phyloP scores from a whole-genome alignment of 2,329 filamentous ascomycete species.

The Aspergillaceae sp. region DNA sequence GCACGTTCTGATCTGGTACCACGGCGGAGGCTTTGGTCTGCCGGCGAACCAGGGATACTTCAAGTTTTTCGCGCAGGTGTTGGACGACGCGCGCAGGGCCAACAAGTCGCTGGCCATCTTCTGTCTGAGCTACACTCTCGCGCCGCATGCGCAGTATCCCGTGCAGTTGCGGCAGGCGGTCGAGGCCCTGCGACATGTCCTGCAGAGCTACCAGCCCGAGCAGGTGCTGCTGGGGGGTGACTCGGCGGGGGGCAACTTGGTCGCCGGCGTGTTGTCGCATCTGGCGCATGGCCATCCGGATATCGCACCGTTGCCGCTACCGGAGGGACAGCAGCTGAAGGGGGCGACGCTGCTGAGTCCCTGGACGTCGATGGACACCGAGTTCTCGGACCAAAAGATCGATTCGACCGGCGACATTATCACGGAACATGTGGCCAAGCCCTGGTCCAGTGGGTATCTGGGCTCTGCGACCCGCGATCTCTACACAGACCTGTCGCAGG shows the following conservation, averaged over 20 bases:
- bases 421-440: conserved; percentile 27
- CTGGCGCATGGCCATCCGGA: conserved; percentile 48
- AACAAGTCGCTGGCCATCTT: conserved; percentile 44
- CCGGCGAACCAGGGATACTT: conserved; percentile 42
- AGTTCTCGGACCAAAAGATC: conserved; percentile 33
- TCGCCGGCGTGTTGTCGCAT: conserved; percentile 32
- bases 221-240: conserved; percentile 37
- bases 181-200: conserved; percentile 32
- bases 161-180: conserved; percentile 37
- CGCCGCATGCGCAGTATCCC: conserved; percentile 38
- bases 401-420: conserved; percentile 48
- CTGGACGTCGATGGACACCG: conserved; percentile 47
- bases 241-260: conserved; percentile 38
- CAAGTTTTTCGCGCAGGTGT: conserved; percentile 40
- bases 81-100: conserved; percentile 30
- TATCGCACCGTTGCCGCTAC: conserved; percentile 36
- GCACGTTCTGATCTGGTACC: conserved; percentile 33
- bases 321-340: conserved; percentile 29
- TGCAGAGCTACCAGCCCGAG: conserved; percentile 22
- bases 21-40: conserved; percentile 47
- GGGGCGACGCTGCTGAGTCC: conserved; percentile 49
- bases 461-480: conserved; percentile 33
- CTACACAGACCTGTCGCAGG: conserved; percentile 47
- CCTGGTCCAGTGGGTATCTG: conserved; percentile 45
- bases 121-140: conserved; percentile 52